Evolutionary conservation across 441 rosid species (phyloP).

Genomic region (Eutrema salsugineum): DNA sequence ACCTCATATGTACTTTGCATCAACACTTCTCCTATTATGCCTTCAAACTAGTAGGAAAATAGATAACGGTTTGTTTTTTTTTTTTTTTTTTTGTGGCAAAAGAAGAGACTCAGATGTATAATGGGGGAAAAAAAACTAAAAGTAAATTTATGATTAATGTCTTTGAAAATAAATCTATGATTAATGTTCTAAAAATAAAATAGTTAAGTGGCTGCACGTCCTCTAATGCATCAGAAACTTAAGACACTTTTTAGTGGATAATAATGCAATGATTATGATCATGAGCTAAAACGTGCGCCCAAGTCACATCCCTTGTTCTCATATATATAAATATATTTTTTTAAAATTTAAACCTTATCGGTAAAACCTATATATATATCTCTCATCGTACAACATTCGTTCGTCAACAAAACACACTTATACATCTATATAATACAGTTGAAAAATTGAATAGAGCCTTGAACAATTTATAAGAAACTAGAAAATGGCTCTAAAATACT

Average conservation of each 20-base stretch:
- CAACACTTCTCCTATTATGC: too few species aligned
- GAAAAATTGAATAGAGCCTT: background rate
- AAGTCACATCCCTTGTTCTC: conserved; percentile 16
- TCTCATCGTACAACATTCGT: background rate
- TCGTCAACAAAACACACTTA: background rate
- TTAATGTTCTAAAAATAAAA: background rate
- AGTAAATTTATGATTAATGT: background rate
- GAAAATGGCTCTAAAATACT: conserved; percentile 7
- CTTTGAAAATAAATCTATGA: background rate
- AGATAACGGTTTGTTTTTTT: background rate
- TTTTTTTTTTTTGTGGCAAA: background rate
- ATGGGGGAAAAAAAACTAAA: background rate
- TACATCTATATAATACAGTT: background rate
- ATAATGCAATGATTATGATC: conserved; percentile 16
- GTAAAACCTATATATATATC: conserved; percentile 7
- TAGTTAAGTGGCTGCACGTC: conserved; percentile 25
- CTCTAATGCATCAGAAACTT: background rate
- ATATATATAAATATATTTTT: too few species aligned
- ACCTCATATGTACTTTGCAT: too few species aligned
- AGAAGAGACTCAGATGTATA: background rate
- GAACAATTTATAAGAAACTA: background rate
- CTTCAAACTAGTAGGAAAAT: background rate
- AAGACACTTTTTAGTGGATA: background rate
- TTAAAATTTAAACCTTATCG: background rate
- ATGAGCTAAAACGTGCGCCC: conserved; percentile 21